Evolutionary conservation across 2,329 filamentous ascomycete species (phyloP), one percentile per base, ranked within the genome.

Genomic region (Sporothrix euskadiensis): DNA sequence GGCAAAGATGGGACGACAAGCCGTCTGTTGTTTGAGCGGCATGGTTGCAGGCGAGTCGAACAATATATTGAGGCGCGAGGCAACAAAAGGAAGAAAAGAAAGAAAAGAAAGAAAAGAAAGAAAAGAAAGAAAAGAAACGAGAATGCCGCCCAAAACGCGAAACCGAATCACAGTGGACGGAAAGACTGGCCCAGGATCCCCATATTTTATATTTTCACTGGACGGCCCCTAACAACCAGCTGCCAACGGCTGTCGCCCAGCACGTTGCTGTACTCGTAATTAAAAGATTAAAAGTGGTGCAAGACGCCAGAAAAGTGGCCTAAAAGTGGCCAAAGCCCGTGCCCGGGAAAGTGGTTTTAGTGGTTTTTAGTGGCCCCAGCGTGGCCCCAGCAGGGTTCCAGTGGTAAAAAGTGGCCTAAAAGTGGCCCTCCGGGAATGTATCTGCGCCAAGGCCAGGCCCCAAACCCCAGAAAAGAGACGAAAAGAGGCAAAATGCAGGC

Each of bases 1-100:
- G 63, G 63, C 44, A 52, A 49, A 66, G 47, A 66, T 72, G 71
- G 71, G 49, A 68, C 49, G 71, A 72, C 41, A 26, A 49, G 35
- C 71, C 61, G 44, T 32, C 56, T 22, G 39, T 41, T 30, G 71
- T 72, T 72, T 72, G 71, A 72, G 59, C 59, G 26, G 32, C 44
- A 69, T 49, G 65, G 44, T 69, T 30, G 30, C 8, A 35, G 30
- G 26, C 30, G 30, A 16, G 30, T 26, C 9, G 30, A 59, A 59
- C n/a, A 56, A 56, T 22, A 30, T 22, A 56, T 49, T 14, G n/a
- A 56, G 52, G 52, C 52, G 52, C 52, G 22, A 56, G n/a, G 52
- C 4, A 10, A 2, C 2, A 8, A n/a, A 49, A 16, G 26, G 26
- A 32, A 19, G 41, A 32, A 47, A 49, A 14, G 14, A 41, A 32